Base-by-base conservation (phyloP, 768 basidiomycete species). In the Mycena indigotica region DNA sequence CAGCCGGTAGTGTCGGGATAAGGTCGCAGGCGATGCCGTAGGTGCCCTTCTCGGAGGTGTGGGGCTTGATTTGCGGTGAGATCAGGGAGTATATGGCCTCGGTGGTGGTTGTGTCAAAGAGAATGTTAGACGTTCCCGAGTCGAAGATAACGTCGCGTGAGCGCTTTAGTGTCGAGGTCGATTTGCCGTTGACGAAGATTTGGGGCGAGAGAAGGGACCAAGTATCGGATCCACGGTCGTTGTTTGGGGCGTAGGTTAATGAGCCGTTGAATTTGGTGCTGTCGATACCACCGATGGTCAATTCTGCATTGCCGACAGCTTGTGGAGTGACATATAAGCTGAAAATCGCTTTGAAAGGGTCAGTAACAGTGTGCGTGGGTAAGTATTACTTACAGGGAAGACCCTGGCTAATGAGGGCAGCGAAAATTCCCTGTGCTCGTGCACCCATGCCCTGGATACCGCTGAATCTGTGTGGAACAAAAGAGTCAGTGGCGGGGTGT, bases 1-100 rank as follows among this genome's bases (percentile, higher is more conserved):
- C 72, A 8, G 84, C 83, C 39, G 80, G 77, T 40, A 84, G 72
- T 4, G 76, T 72, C 26, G 71, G 57, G 58, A 84, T 78, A 53
- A 72, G 69, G 59, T 67, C 63, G 72, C 83, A 85, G 8, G 81
- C 69, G 60, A 83, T 80, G 35, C 82, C 84, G 68, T 80, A 84
- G 8, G 82, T 79, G n/a, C 83, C 83, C 21, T 80, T 74, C 63
- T 81, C 79, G n/a, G 71, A 75, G 4, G 70, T 60, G 66, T 80
- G 80, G 13, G 83, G 75, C 64, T 79, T 69, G 68, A 86, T 84
- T 58, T 81, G 69, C 24, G 81, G 77, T 23, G 83, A 84, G 50
- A 85, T 84, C 59, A 81, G 73, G 25, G 81, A 75, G 63, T 84
- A 82, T 57, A 84, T 81, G 19, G 80, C 81, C 81, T 83, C 76